phyloP scores from a whole-genome alignment of 1,284 basidiomycete genomes.

The Ganoderma multipileum region DNA sequence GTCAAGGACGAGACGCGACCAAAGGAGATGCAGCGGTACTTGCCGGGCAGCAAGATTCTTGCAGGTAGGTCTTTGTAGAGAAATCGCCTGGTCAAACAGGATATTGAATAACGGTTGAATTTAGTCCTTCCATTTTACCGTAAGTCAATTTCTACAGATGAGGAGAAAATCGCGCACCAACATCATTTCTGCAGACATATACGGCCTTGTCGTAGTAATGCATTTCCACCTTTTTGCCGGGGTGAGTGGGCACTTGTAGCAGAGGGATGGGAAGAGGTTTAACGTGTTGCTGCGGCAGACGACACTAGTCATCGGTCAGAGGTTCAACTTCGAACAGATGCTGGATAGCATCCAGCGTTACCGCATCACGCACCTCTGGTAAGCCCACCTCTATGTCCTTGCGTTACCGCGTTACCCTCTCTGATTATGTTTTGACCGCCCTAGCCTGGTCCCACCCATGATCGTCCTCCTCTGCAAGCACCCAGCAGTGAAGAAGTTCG shows the following conservation, averaged over 20 bases:
- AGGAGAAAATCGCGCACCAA: background rate
- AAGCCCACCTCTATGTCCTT: conserved; percentile 31
- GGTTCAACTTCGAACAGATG: conserved; percentile 73
- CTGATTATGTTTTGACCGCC: conserved; percentile 25
- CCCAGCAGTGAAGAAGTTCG: conserved; percentile 69
- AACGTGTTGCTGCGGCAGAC: conserved; percentile 28
- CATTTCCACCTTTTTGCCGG: conserved; percentile 59
- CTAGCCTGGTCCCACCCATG: conserved; percentile 73
- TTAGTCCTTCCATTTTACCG: conserved; percentile 43
- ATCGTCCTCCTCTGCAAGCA: conserved; percentile 68
- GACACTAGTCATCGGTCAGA: conserved; percentile 72
- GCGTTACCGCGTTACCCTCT: no score
- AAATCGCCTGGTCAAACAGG: no score
- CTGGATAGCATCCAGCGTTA: conserved; percentile 73
- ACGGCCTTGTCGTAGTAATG: conserved; percentile 63
- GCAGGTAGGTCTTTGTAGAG: conserved; percentile 47
- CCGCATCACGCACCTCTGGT: conserved; percentile 72
- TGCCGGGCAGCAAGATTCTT: conserved; percentile 62
- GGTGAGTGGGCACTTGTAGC: conserved; percentile 43
- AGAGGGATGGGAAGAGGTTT: conserved; percentile 16
- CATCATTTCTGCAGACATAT: conserved; percentile 57
- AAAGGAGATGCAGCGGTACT: conserved; percentile 45
- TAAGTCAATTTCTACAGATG: conserved; percentile 24
- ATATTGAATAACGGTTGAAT: background rate
- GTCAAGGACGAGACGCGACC: conserved; percentile 48